These are phyloP conservation scores for Gossypium stocksii DNA, from an alignment of 345 rosid species.

Conservation along the genomic window DNA sequence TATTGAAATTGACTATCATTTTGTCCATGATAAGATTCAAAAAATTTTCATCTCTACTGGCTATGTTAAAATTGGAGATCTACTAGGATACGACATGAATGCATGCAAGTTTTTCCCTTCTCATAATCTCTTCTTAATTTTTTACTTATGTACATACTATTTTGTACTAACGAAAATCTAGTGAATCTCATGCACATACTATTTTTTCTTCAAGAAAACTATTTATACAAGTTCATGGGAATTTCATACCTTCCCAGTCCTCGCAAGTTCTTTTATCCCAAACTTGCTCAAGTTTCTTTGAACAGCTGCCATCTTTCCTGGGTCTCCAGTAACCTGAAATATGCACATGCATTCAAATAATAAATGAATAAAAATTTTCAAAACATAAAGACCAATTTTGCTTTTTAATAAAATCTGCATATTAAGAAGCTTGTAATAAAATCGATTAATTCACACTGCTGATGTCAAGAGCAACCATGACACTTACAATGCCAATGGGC, in stretches of 20 bases:
- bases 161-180: not conserved
- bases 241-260: slow-evolving; percentile 66
- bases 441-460: not conserved
- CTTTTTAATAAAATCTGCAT: not conserved
- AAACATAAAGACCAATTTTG: not conserved
- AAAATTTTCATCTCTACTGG: not conserved
- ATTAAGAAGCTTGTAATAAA: not conserved
- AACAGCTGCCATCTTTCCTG: slow-evolving; percentile 91
- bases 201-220: not conserved
- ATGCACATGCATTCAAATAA: not conserved
- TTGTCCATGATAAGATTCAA: not conserved
- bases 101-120: too few species aligned
- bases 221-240: not conserved
- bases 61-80: too few species aligned
- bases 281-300: slow-evolving; percentile 81
- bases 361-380: not conserved
- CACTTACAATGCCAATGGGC: not conserved
- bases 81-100: too few species aligned
- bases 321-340: slow-evolving; percentile 92
- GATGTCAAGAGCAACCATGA: not conserved
- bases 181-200: not conserved
- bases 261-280: slow-evolving; percentile 84
- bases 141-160: too few species aligned
- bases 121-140: too few species aligned
- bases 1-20: not conserved